A percentile compares a stretch with the other conserved stretches of the same genome.
These are phyloP conservation scores for grape (Vitis vinifera) DNA, from an alignment of 164 flowering plant genomes.

Conservation along the genomic window ASM3070453v1 NC_081816.1:9939001-9939500, in stretches of 20 bases:
- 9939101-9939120: background rate
- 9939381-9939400: constrained; percentile 41
- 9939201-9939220: background rate
- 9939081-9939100: too few species aligned
- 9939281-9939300: too few species aligned
- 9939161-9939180: background rate
- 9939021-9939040: too few species aligned
- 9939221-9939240: background rate
- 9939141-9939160: background rate
- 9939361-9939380: constrained; percentile 12
- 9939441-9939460: constrained; percentile 54
- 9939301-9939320: too few species aligned
- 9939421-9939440: constrained; percentile 56
- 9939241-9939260: background rate
- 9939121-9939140: background rate
- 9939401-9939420: constrained; percentile 62
- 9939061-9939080: too few species aligned
- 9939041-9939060: too few species aligned
- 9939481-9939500: background rate
- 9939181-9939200: background rate
- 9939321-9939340: constrained; percentile 1
- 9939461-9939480: background rate
- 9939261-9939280: too few species aligned
- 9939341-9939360: background rate
- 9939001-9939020: too few species aligned